These are phyloP conservation scores for Tulasnella sp. DNA, from an alignment of 768 basidiomycete species.

Conservation along the genomic window DNA sequence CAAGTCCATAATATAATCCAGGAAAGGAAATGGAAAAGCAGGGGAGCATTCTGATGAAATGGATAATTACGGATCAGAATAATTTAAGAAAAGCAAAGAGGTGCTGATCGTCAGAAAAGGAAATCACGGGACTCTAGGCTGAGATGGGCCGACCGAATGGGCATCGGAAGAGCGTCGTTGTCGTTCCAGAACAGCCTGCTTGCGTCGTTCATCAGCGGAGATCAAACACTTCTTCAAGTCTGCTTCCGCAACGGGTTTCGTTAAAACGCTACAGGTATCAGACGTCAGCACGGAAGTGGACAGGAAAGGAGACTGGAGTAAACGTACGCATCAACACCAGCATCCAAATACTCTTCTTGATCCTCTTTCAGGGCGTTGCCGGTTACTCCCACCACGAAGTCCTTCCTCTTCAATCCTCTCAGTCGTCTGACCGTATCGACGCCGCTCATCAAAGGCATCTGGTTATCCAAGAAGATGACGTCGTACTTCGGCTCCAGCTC, in stretches of 20 bases:
- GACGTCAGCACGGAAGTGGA: neutral
- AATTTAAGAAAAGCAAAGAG: neutral
- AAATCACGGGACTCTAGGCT: neutral
- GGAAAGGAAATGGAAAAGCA: neutral
- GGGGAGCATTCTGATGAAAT: neutral
- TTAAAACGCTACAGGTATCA: conserved; percentile 7
- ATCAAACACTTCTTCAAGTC: conserved; percentile 2
- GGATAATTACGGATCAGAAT: neutral
- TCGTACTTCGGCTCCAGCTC: conserved; percentile 18
- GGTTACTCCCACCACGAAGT: conserved; percentile 24
- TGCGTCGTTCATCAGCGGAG: conserved; percentile 8
- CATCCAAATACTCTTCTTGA: conserved; percentile 20
- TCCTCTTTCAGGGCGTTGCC: conserved; percentile 22
- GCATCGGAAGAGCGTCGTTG: neutral
- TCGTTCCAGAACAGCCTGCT: neutral
- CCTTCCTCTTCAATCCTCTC: conserved; percentile 18
- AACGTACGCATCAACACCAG: conserved; percentile 19
- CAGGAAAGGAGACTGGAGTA: neutral
- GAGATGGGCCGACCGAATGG: neutral
- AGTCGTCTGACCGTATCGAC: conserved; percentile 20
- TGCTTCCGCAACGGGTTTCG: conserved; percentile 13
- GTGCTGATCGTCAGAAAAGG: neutral
- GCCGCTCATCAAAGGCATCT: conserved; percentile 20
- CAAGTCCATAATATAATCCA: neutral
- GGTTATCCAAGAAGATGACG: conserved; percentile 24